phyloP scores from a whole-genome alignment of 2,329 filamentous ascomycete species.

The Hypocrella siamensis region DNA sequence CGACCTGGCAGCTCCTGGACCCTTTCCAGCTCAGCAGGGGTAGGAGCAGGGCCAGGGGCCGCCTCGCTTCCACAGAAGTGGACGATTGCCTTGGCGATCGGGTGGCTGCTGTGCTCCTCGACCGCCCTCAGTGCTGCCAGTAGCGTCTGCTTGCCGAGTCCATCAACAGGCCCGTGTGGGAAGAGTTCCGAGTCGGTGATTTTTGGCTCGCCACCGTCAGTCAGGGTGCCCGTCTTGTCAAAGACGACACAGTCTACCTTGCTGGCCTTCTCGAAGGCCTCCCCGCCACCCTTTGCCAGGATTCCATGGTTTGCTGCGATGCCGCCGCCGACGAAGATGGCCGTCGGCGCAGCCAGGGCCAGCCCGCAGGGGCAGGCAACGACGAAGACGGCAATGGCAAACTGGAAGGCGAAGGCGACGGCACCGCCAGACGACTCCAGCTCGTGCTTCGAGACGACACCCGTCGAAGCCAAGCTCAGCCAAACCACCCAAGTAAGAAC shows the following conservation, averaged over 20 bases:
- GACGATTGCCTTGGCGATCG: slow-evolving; percentile 55
- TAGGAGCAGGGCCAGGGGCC: too few relatives aligned
- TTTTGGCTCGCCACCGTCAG: slow-evolving; percentile 53
- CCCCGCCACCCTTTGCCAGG: slow-evolving; percentile 68
- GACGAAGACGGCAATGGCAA: slow-evolving; percentile 76
- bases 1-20: slow-evolving; percentile 57
- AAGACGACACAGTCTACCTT: slow-evolving; percentile 66
- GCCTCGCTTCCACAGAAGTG: slow-evolving; percentile 36
- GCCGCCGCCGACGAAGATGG: slow-evolving; percentile 69
- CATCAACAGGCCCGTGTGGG: slow-evolving; percentile 10
- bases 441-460: slow-evolving; percentile 39
- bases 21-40: slow-evolving; percentile 18
- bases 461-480: slow-evolving; percentile 47
- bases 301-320: slow-evolving; percentile 68
- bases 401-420: slow-evolving; percentile 61
- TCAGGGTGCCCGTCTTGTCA: slow-evolving; percentile 79
- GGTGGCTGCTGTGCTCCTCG: slow-evolving; percentile 61
- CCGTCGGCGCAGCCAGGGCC: slow-evolving; percentile 72
- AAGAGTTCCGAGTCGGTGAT: slow-evolving; percentile 41
- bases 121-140: slow-evolving; percentile 41
- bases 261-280: slow-evolving; percentile 75
- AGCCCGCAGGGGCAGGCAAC: slow-evolving; percentile 77
- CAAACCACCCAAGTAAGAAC: slow-evolving; percentile 58
- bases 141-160: slow-evolving; percentile 15
- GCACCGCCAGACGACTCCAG: slow-evolving; percentile 45